phyloP scores from a whole-genome alignment of 2,329 filamentous ascomycete genomes.

The Ophiostoma australiae region DNA sequence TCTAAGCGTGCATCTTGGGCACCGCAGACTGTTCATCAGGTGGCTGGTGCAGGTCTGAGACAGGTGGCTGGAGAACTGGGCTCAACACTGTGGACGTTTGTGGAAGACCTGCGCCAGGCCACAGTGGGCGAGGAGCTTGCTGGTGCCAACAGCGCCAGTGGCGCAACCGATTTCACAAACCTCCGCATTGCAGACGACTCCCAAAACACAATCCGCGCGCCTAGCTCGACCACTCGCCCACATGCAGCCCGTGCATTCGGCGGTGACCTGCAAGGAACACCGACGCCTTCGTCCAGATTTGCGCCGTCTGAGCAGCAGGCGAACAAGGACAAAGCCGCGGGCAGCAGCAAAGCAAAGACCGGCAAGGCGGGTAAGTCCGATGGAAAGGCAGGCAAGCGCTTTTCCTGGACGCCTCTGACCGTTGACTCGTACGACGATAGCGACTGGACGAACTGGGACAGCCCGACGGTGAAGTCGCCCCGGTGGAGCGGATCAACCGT shows the following conservation, averaged over 20 bases:
- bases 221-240: neutral
- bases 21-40: slow-evolving; percentile 45
- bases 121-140: slow-evolving; percentile 91
- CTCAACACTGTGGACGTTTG: slow-evolving; percentile 86
- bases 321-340: neutral
- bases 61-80: slow-evolving; percentile 87
- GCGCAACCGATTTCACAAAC: slow-evolving; percentile 21
- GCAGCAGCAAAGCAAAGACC: slow-evolving; percentile 4
- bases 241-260: slow-evolving; percentile 28
- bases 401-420: slow-evolving; percentile 56
- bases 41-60: slow-evolving; percentile 49
- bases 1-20: slow-evolving; percentile 59
- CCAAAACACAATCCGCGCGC: slow-evolving; percentile 26
- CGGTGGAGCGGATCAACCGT: slow-evolving; percentile 62
- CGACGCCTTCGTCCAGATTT: slow-evolving; percentile 32
- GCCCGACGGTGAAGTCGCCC: slow-evolving; percentile 46
- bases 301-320: neutral
- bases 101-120: slow-evolving; percentile 91
- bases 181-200: slow-evolving; percentile 31
- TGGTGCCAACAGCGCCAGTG: slow-evolving; percentile 36
- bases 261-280: slow-evolving; percentile 39
- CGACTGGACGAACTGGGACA: slow-evolving; percentile 63
- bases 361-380: slow-evolving; percentile 24
- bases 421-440: slow-evolving; percentile 55
- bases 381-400: slow-evolving; percentile 44